A percentile compares a stretch with the other conserved stretches of the same genome.
Evolutionary conservation across 2,329 filamentous ascomycete genomes (phyloP).

Genomic region (Aspergillus novoparasiticus): DNA sequence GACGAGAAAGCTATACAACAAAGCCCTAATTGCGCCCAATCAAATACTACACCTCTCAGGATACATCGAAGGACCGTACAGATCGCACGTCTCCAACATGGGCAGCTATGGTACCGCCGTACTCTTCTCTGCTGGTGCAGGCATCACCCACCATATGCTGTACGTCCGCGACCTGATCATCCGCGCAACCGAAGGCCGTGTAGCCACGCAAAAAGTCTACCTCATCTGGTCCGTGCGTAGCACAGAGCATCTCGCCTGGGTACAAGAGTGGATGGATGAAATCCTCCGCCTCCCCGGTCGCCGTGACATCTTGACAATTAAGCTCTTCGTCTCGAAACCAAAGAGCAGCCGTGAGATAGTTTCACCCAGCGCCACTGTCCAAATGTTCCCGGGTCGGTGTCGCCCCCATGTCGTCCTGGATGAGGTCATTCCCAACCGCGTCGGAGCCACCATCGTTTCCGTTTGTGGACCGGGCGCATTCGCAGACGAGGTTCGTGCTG

Average conservation of each 20-base stretch:
- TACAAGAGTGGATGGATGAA: slow-evolving; percentile 67
- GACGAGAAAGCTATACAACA: slow-evolving; percentile 62
- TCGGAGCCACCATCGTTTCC: slow-evolving; percentile 63
- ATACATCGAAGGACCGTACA: slow-evolving; percentile 66
- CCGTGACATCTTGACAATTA: slow-evolving; percentile 60
- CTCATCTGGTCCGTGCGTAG: slow-evolving; percentile 66
- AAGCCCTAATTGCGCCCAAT: slow-evolving; percentile 52
- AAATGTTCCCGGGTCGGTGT: slow-evolving; percentile 64
- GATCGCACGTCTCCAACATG: slow-evolving; percentile 58
- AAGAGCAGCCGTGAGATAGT: slow-evolving; percentile 57
- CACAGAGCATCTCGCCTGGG: slow-evolving; percentile 64
- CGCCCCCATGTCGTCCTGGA: slow-evolving; percentile 59
- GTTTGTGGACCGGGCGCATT: slow-evolving; percentile 67
- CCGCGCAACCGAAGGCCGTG: slow-evolving; percentile 54
- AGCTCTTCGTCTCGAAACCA: slow-evolving; percentile 66
- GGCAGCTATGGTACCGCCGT: slow-evolving; percentile 66
- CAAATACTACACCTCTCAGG: slow-evolving; percentile 56
- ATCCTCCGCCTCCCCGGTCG: slow-evolving; percentile 62
- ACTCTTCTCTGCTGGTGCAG: slow-evolving; percentile 67
- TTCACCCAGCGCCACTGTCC: slow-evolving; percentile 59
- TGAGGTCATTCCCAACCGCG: slow-evolving; percentile 56
- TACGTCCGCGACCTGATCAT: slow-evolving; percentile 62
- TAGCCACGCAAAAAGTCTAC: slow-evolving; percentile 61
- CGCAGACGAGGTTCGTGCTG: slow-evolving; percentile 61
- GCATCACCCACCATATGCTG: slow-evolving; percentile 67